Evolutionary conservation across 1,139 yeast species (phyloP), one percentile per base, ranked within the genome.

Genomic region (Yamadazyma oceani): DNA sequence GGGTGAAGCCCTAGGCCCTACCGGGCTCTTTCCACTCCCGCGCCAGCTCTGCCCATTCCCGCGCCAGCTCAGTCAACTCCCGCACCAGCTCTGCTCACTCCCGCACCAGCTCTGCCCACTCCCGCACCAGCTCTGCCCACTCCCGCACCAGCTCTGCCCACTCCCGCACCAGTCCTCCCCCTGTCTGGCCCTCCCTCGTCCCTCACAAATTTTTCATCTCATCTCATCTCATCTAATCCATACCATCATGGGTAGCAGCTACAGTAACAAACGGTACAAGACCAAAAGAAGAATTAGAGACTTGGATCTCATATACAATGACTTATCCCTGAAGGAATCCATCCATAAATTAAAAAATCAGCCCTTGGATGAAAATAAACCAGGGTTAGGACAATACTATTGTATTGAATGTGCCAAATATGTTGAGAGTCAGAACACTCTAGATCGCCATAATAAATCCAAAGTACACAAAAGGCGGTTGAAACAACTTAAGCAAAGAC

Each of bases 341-440:
- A 82, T 88, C 39, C 60, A 71, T 36, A 67, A 72, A 36, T 69
- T 90, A 43, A 77, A 85, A 57, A 79, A 86, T 57, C 97, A 90
- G 63, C 85, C 88, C 10, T 62, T 86, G 40, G 97, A 92, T 61
- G 97, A 90, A 64, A 80, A 80, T 35, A 84, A 84, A 57, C 92
- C 97, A 1, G 98, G 98, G 3, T 66, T 92, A 50, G 98, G 97
- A 13, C 97, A 92, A 64, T 85, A 80, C 62, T 92, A 88, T 62
- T 92, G 97, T 63, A 75, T 92, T 40, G 95, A 89, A 49, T 92
- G 98, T 71, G 95, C 95, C 37, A 86, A 84, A 61, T 88, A 92
- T 61, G 88, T 80, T 55, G 97, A 90, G 57, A 82, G 82, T 43
- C 90, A 85, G 39, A 60, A 64, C 30, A 85, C 95, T 11, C 70